phyloP scores from a whole-genome alignment of 805 yeast species.

The Pichia cabralensis region DNA sequence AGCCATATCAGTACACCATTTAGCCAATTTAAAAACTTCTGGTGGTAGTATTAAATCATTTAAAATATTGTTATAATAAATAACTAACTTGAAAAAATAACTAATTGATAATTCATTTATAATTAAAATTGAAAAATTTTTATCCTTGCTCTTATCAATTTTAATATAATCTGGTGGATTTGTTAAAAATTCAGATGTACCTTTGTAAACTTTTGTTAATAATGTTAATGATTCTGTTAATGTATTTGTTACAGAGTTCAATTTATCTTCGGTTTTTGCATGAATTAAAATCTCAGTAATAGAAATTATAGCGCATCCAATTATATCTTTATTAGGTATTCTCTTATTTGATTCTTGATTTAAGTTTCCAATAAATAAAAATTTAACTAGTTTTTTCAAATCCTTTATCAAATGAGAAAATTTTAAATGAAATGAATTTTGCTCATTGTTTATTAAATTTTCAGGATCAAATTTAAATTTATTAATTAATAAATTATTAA shows the following conservation, averaged over 20 bases:
- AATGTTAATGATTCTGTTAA: slow-evolving; percentile 51
- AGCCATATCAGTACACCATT: slow-evolving; percentile 62
- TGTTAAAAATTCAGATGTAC: slow-evolving; percentile 38
- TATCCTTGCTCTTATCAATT: slow-evolving; percentile 10
- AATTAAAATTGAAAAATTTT: slow-evolving; percentile 28
- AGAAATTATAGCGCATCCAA: slow-evolving; percentile 56
- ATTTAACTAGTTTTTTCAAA: not conserved
- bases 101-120: slow-evolving; percentile 56
- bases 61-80: slow-evolving; percentile 51
- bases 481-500: not conserved
- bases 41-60: slow-evolving; percentile 57
- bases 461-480: not conserved
- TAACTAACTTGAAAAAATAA: slow-evolving; percentile 54
- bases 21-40: slow-evolving; percentile 56
- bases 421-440: slow-evolving; percentile 1
- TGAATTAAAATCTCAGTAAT: slow-evolving; percentile 47
- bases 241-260: slow-evolving; percentile 40
- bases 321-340: slow-evolving; percentile 45
- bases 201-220: slow-evolving; percentile 49
- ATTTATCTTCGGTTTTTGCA: slow-evolving; percentile 57
- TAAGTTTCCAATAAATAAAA: slow-evolving; percentile 8
- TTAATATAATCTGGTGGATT: slow-evolving; percentile 22
- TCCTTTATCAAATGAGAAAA: not conserved
- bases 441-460: not conserved
- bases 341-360: slow-evolving; percentile 49